These are phyloP conservation scores for Lepidium africanum DNA, from an alignment of 345 rosid genomes.

Conservation along the genomic window DNA sequence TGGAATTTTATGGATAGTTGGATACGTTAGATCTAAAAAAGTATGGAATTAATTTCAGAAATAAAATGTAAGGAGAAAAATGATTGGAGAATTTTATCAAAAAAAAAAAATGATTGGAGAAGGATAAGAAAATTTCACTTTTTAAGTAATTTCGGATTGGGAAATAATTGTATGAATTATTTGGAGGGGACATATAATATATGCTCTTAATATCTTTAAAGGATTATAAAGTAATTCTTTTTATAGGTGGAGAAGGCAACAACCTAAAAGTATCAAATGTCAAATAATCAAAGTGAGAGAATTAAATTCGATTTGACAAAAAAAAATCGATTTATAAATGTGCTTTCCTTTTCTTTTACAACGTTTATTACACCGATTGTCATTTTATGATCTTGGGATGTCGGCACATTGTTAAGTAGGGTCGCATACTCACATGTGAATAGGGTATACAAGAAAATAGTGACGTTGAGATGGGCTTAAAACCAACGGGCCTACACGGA, in stretches of 20 bases:
- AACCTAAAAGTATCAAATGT: background rate
- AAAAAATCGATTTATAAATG: background rate
- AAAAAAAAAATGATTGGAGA: background rate
- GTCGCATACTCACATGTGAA: background rate
- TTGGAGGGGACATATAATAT: background rate
- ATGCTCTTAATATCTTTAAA: background rate
- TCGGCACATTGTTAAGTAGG: background rate
- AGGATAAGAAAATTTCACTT: background rate
- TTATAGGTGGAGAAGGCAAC: background rate
- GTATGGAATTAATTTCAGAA: background rate
- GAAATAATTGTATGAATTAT: background rate
- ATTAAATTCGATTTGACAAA: background rate
- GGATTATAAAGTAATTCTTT: background rate
- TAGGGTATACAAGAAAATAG: background rate
- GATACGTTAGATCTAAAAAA: background rate
- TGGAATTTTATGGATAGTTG: background rate
- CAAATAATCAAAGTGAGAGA: background rate
- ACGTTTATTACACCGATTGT: background rate
- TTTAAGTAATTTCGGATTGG: background rate
- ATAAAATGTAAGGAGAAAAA: constrained; percentile 12
- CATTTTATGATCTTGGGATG: background rate
- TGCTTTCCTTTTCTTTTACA: background rate
- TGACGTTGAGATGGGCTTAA: background rate
- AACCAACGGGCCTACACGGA: background rate
- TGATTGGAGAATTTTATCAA: constrained; percentile 2